These are phyloP conservation scores for Boletus fagicola DNA, from an alignment of 768 basidiomycete species.

Conservation along the genomic window DNA sequence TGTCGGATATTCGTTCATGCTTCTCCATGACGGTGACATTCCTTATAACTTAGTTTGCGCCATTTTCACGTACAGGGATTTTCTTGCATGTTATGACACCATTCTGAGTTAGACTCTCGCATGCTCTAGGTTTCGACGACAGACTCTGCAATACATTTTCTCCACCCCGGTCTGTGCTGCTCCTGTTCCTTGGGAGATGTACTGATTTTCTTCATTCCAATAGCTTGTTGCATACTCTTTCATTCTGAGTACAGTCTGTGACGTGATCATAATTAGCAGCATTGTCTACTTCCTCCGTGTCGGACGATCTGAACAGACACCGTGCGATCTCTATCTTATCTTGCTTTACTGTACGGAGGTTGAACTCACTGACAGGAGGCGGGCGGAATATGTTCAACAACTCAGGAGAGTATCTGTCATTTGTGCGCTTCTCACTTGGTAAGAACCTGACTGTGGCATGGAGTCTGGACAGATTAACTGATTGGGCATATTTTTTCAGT, in stretches of 20 bases:
- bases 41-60: not conserved
- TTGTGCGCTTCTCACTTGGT: slow-evolving; percentile 8
- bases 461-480: not conserved
- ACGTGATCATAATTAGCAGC: slow-evolving; percentile 1
- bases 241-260: slow-evolving; percentile 1
- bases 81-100: not conserved
- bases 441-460: not conserved
- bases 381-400: not conserved
- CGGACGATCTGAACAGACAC: not conserved
- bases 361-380: not conserved
- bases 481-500: not conserved
- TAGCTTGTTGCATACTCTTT: slow-evolving; percentile 2
- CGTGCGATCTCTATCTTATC: not conserved
- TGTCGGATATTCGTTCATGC: not conserved
- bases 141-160: slow-evolving; percentile 1
- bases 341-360: not conserved
- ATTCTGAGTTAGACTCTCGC: not conserved
- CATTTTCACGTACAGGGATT: not conserved
- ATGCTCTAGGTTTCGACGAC: slow-evolving; percentile 1
- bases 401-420: slow-evolving; percentile 2
- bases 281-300: slow-evolving; percentile 5
- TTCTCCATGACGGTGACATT: not conserved
- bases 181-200: not conserved
- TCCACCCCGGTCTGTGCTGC: slow-evolving; percentile 1
- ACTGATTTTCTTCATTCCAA: not conserved